phyloP scores from a whole-genome alignment of 345 rosid genomes.

The Camelina laxa region DNA sequence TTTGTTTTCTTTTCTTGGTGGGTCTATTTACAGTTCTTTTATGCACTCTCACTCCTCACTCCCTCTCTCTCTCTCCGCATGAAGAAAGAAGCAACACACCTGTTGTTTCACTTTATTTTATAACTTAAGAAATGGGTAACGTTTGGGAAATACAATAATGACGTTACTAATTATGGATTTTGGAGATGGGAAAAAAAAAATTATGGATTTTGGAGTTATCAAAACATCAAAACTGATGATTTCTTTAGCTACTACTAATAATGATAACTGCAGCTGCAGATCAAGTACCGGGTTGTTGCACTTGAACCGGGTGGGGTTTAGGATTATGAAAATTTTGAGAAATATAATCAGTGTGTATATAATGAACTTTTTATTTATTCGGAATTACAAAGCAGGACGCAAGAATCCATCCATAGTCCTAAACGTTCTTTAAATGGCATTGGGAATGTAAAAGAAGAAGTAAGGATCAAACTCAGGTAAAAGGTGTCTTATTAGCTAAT shows the following conservation, averaged over 20 bases:
- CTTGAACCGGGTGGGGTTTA: background rate
- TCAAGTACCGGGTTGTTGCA: conserved; percentile 13
- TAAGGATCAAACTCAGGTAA: conserved; percentile 31
- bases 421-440: conserved; percentile 5
- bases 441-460: conserved; percentile 20
- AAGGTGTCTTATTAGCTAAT: conserved; percentile 2
- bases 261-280: conserved; percentile 33
- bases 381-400: conserved; percentile 27
- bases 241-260: conserved; percentile 15
- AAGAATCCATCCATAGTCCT: conserved; percentile 7
- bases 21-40: conserved; percentile 29
- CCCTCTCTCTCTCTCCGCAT: conserved; percentile 6
- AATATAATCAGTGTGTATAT: background rate
- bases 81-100: conserved; percentile 21
- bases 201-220: conserved; percentile 20
- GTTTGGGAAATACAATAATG: conserved; percentile 20
- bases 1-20: conserved; percentile 11
- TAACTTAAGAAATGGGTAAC: conserved; percentile 20
- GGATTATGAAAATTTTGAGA: background rate
- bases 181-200: no score
- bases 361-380: conserved; percentile 25
- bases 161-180: conserved; percentile 22
- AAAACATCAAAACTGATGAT: conserved; percentile 16
- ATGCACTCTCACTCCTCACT: conserved; percentile 10
- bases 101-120: background rate